These are phyloP conservation scores for Citeromyces matritensis DNA, from an alignment of 805 yeast species.

Conservation along the genomic window DNA sequence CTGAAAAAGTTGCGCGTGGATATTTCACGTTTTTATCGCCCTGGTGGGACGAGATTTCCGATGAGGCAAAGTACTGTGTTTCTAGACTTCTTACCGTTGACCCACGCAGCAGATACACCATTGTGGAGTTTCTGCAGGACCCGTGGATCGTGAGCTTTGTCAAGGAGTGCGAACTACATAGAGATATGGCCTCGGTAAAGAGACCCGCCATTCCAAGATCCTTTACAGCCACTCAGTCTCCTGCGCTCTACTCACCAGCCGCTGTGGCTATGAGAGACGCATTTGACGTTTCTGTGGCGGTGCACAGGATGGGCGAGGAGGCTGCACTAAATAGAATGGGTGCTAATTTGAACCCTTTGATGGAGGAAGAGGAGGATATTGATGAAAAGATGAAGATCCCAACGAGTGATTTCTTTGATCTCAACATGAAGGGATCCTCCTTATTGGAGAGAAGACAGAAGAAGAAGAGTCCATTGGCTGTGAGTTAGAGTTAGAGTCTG, in stretches of 20 bases:
- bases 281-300: constrained; percentile 46
- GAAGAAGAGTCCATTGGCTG: constrained; percentile 4
- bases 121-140: constrained; percentile 56
- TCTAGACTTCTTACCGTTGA: constrained; percentile 55
- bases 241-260: constrained; percentile 33
- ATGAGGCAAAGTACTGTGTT: constrained; percentile 57
- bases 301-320: constrained; percentile 44
- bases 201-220: too few species aligned
- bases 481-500: too few species aligned
- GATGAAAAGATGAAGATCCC: background rate
- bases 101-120: constrained; percentile 51
- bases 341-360: constrained; percentile 2
- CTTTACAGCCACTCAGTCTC: too few species aligned
- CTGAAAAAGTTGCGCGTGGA: constrained; percentile 70
- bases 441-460: constrained; percentile 29
- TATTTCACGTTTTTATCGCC: constrained; percentile 65
- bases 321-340: constrained; percentile 8
- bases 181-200: too few species aligned
- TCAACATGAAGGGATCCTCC: constrained; percentile 35
- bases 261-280: constrained; percentile 46
- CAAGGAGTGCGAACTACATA: too few species aligned
- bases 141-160: constrained; percentile 71
- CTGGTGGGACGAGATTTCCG: constrained; percentile 80
- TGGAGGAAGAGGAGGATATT: background rate
- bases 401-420: constrained; percentile 17